Conservation (phyloP, 352 stramenopile species). For the Phytophthora foliorum region DNA sequence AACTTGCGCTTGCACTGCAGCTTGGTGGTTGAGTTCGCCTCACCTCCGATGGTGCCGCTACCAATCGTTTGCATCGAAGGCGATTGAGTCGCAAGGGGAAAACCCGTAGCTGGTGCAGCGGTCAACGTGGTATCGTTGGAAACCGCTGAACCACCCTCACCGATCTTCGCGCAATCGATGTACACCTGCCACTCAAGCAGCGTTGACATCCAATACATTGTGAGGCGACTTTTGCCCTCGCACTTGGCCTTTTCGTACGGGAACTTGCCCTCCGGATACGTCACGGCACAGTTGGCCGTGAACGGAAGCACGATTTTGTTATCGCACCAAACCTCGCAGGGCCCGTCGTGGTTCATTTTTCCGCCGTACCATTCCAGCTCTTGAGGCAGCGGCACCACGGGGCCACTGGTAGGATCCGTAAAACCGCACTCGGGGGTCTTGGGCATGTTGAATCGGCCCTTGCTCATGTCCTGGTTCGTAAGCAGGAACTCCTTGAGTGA, state of each 20-base stretch:
- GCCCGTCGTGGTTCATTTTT: slow-evolving; percentile 47
- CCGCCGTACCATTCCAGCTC: slow-evolving; percentile 46
- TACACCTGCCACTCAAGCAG: slow-evolving; percentile 36
- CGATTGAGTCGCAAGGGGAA: not conserved
- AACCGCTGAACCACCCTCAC: slow-evolving; percentile 17
- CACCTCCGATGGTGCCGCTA: not conserved
- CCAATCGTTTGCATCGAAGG: not conserved
- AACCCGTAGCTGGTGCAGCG: not conserved
- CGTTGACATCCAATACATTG: slow-evolving; percentile 51
- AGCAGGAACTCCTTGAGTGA: slow-evolving; percentile 28
- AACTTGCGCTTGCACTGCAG: slow-evolving; percentile 11
- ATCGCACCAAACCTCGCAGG: slow-evolving; percentile 61
- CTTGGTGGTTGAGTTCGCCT: slow-evolving; percentile 4
- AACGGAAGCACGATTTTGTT: slow-evolving; percentile 52
- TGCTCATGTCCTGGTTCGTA: slow-evolving; percentile 28
- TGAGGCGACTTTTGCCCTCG: slow-evolving; percentile 39
- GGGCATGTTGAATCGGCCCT: slow-evolving; percentile 22
- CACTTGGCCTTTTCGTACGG: slow-evolving; percentile 45
- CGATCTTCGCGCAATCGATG: slow-evolving; percentile 34
- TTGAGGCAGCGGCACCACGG: slow-evolving; percentile 35
- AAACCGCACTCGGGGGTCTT: slow-evolving; percentile 43
- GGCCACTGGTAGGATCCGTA: slow-evolving; percentile 31
- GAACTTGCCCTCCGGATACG: slow-evolving; percentile 38
- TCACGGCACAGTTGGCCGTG: slow-evolving; percentile 44
- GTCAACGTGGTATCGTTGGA: slow-evolving; percentile 1